Base-by-base conservation (phyloP, 1,284 basidiomycete species). In the Tilletia setariae region DNA sequence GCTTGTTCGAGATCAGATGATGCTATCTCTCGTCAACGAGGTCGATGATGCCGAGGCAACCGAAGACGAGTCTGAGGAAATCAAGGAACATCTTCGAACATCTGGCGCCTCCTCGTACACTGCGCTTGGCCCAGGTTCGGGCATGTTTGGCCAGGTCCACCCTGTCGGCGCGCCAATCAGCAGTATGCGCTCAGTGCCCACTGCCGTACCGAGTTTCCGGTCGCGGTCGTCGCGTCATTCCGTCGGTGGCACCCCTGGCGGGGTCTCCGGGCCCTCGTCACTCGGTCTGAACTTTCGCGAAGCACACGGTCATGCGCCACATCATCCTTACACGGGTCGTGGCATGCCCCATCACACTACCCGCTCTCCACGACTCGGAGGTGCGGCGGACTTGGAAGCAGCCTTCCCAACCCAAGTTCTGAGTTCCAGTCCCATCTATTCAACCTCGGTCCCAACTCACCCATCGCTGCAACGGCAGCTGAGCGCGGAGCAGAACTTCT, bases 1-100 rank as follows among this genome's bases (percentile, higher is more conserved):
- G 63, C 79, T 77, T 70, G 80, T 79, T 9, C 79, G 81, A 67
- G 80, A 82, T 28, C 79, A 82, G 68, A 74, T 78, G 73, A 70
- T 70, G 32, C 71, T 76, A 66, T 74, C 40, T 8, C 49, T 43
- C 15, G 64, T 40, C 25, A 65, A 71, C 51, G 44, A 69, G 32
- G 68, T 79, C 16, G 80, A 70, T 21, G 76, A 77, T 30, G 78
- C 76, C 43, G 73, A 76, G 46, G 76, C 71, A 2, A 79, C 78
- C 15, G 79, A 79, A 43, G 78, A 79, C 53, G 79, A 79, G 44
- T 71, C 71, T 7, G 77, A 79, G 35, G 68, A 68, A 42, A 61
- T 61, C 56, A 61, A 61, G 56, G 56, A 30, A 21, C 56, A 35
- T 21, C 13, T 61, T 30, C 56, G 56, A 19, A 32, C 56, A 1